Base-by-base conservation (phyloP, 495 filamentous ascomycete species). In the Aspergillus kassunensis region DNA sequence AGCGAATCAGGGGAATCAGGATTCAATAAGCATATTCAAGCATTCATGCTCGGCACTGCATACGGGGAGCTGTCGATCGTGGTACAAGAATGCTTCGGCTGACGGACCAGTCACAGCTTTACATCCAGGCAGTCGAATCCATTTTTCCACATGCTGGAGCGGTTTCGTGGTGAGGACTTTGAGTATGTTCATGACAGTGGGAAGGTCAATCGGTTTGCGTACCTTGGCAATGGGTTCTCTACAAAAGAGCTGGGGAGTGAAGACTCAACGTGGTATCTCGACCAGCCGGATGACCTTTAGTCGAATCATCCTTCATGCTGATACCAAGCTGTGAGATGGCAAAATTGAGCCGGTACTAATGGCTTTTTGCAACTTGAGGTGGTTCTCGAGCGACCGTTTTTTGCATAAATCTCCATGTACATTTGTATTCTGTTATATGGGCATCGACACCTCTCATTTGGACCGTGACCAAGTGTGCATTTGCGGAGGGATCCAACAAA, bases 131-230 rank as follows among this genome's bases (percentile, higher is more conserved):
- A 10, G 13, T 43, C 51, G 27, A 40, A 58, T 76, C 9, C 75
- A 79, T 51, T 83, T 57, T 73, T 80, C 43, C 75, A 84, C 41
- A 67, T 72, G 3, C 44, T 82, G 31, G 63, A 69, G 34, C 57
- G 69, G 31, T 65, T 73, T 2, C 67, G 78, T 1, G 64, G 57
- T 27, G 78, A 83, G 43, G 79, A 82, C 55, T 83, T 69, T 57
- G 62, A 78, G 23, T 41, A 54, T 24, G 37, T 24, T 16, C 59
- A 59, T 48, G 1, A 15, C 2, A 1, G 41, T 8, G 27, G 21
- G 6, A n/a, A n/a, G n/a, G n/a, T n/a, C n/a, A 67, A 67, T 37
- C 49, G 54, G 18, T 67, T 64, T 44, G 33, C 25, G 1, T 66
- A 59, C 53, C 31, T 65, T 19, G 64, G 64, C 0, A 64, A 58